A percentile compares a stretch with the other conserved stretches of the same genome.
Evolutionary conservation across 164 flowering plant species (phyloP).

Genomic region (Stephania yunnanensis): DNA sequence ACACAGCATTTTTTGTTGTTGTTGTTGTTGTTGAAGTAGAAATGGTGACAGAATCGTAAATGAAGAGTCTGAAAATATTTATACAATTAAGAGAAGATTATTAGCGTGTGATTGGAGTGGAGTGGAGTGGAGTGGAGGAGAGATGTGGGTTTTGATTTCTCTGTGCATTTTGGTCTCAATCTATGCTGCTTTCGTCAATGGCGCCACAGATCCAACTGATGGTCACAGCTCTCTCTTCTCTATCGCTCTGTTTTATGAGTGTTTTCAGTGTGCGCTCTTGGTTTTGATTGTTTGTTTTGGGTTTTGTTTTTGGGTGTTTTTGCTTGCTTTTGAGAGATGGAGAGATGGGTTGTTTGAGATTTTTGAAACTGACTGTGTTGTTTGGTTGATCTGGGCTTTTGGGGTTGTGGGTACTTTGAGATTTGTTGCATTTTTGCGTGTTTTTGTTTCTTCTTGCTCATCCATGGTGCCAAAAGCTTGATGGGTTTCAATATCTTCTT

Average conservation of each 20-base stretch:
- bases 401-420: neutral
- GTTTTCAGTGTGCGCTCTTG: neutral
- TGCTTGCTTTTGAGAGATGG: neutral
- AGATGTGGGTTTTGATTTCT: slow-evolving; percentile 18
- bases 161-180: slow-evolving; percentile 29
- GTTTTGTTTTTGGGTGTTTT: neutral
- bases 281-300: neutral
- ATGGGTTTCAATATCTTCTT: neutral
- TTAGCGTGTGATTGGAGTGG: neutral
- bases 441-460: neutral
- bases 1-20: neutral
- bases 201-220: slow-evolving; percentile 43
- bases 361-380: neutral
- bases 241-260: neutral
- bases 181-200: slow-evolving; percentile 22
- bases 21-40: too few species aligned
- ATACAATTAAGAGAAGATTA: neutral
- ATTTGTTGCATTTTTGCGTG: neutral
- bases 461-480: neutral
- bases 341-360: neutral
- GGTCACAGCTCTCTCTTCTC: slow-evolving; percentile 19
- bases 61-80: neutral
- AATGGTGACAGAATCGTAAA: neutral
- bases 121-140: neutral
- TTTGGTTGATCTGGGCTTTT: neutral